phyloP scores from a whole-genome alignment of 2,329 filamentous ascomycete genomes.

The Setomelanomma holmii region DNA sequence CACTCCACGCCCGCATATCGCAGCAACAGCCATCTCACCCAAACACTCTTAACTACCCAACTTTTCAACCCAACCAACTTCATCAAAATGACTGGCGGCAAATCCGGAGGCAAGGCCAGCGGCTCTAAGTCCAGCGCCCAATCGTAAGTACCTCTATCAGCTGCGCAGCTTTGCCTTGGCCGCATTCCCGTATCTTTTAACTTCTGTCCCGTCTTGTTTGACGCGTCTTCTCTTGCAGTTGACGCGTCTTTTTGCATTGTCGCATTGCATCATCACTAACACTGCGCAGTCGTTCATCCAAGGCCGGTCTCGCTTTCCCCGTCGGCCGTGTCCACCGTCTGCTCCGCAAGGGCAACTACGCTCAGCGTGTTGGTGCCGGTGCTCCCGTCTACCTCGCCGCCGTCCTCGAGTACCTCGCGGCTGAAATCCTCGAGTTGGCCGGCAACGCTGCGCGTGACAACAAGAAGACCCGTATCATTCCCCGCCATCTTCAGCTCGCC shows the following conservation, averaged over 20 bases:
- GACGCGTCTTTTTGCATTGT: constrained; percentile 50
- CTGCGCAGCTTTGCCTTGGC: constrained; percentile 17
- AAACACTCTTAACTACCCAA: constrained; percentile 21
- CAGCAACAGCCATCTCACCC: constrained; percentile 34
- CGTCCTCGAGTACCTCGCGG: constrained; percentile 97
- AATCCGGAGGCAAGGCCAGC: constrained; percentile 99
- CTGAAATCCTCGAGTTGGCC: constrained; percentile 98
- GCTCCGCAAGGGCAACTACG: constrained; percentile 98
- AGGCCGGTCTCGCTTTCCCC: constrained; percentile 98
- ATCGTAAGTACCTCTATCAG: constrained; percentile 75
- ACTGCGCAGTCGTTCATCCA: constrained; percentile 84
- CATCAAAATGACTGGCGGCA: constrained; percentile 99
- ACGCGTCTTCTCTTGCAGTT: constrained; percentile 38
- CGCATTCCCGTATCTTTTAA: constrained; percentile 13
- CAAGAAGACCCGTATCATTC: constrained; percentile 99
- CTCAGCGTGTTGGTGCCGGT: constrained; percentile 98
- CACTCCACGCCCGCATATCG: constrained; percentile 34
- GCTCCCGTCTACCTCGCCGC: constrained; percentile 97
- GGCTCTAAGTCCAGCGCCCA: constrained; percentile 95
- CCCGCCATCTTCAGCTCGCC: constrained; percentile 97
- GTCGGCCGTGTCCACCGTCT: constrained; percentile 99
- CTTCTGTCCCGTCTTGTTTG: constrained; percentile 15
- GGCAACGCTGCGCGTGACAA: constrained; percentile 99
- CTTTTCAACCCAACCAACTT: constrained; percentile 49
- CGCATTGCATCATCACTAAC: constrained; percentile 31